Evolutionary conservation across 2,329 filamentous ascomycete genomes (phyloP), one percentile per base, ranked within the genome.

Genomic region (Alternaria metachromatica): DNA sequence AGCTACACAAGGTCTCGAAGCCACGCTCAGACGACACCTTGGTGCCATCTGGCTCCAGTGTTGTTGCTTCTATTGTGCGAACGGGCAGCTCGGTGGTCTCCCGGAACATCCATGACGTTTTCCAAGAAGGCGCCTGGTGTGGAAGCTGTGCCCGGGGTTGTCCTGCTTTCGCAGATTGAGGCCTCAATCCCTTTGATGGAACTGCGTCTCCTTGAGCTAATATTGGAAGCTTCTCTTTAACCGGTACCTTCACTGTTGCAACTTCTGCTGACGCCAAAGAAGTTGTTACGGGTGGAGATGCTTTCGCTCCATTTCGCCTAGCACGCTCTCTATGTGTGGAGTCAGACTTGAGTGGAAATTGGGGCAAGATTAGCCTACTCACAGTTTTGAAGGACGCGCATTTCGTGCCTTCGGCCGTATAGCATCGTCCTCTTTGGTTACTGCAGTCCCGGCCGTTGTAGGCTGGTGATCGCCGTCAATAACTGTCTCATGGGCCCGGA

Each of bases 1-100:
- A 73, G 54, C 62, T 68, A 58, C 71, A 72, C 6, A 73, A 54
- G 6, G 60, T 58, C 20, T 66, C 58, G 54, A 68, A 72, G 7
- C 65, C 66, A 20, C 37, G 13, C 26, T 49, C 46, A 13, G 68
- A 71, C 11, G 62, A 66, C 2, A 73, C 64, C 25, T 12, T n/a
- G 44, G 26, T 54, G 13, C 20, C 37, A 28, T 58, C 44, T 11
- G 64, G 57, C 25, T 62, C 15, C 3, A 71, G 54, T 18, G 58
- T 59, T 12, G 18, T 13, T 30, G 66, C 23, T 25, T 58, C 37
- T 23, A 73, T 60, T 7, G 63, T 65, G 11, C 53, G 55, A 2
- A 73, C 18, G 20, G 60, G 45, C 50, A n/a, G 4, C 12, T 37
- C 41, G 18, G 44, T 62, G 21, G 61, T 65, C 18, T 58, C 60